Evolutionary conservation across 495 filamentous ascomycete genomes (phyloP), one percentile per base, ranked within the genome.

Genomic region (Aspergillus indologenus): DNA sequence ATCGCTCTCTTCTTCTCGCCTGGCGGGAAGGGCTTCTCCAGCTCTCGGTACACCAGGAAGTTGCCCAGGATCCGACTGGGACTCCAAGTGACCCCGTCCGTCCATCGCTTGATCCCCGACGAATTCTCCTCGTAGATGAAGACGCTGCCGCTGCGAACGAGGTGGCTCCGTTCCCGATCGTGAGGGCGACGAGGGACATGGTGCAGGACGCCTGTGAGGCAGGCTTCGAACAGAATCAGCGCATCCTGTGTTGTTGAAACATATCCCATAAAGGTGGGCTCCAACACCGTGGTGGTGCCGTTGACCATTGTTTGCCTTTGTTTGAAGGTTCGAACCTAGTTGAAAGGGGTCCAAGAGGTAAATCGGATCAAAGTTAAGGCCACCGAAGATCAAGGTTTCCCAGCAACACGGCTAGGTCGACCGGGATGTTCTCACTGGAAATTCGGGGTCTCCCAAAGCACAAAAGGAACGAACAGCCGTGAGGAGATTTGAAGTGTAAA

Each of bases 71-170:
- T 92, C 17, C 92, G 86, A 69, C 91, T 95, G 0, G 92, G 91
- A 65, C 89, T 93, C 92, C 92, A 96, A 18, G 85, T 84, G 14
- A 90, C 81, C 2, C 91, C 91, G 68, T 97, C 92, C 0, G 92
- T 96, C 92, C 92, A 96, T 44, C 92, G 82, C 74, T 93, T 95
- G 72, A 96, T 95, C 2, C 89, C 90, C 1, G 91, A 93, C 0
- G 88, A 85, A 56, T 88, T 85, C 67, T 96, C 90, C 66, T 94
- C 90, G 72, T 96, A 96, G 61, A 96, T 88, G 69, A 96, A 93
- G 12, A 96, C 83, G 54, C 87, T 87, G 21, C 92, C 92, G 65
- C 90, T 95, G 57, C 79, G 82, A 64, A 96, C 92, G 44, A 93
- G 78, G 17, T 79, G 69, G 9, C 76, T 72, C 40, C 92, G 84